Base-by-base conservation (phyloP, 2,329 filamentous ascomycete species). In the Berkeleyomyces basicola region DNA sequence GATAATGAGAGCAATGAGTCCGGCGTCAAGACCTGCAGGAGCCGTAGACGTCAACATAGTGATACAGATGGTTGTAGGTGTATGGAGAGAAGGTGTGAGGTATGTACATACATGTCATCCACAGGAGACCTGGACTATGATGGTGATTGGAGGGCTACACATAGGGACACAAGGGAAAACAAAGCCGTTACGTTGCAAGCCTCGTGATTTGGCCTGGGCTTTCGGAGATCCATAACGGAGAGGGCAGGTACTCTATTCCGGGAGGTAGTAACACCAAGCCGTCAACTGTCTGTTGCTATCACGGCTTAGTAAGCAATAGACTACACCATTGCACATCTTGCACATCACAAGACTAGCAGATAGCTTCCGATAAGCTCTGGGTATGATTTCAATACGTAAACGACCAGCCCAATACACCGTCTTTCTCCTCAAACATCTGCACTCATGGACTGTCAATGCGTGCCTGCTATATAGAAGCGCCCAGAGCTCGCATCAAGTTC, bases 401-500 rank as follows among this genome's bases (percentile, higher is more conserved):
- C 37, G 37, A 39, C 33, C 37, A 11, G 59, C 36, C 58, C 31
- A 55, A 6, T 9, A 7, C 42, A 11, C 31, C 51, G 36, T 33
- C 39, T n/a, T 43, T 51, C 7, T 36, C 6, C 47, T 67, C 64
- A 72, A 39, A 70, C 67, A 44, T 69, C 65, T 51, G 69, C 69
- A 57, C 71, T 76, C 47, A 80, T 68, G 14, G 39, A 55, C 16
- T 31, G 36, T 55, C 51, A 55, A 3, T n/a, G n/a, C n/a, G 33
- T 4, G 10, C 4, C 51, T 36, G 11, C 33, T 55, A 55, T 39
- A 55, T 55, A 23, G 51, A n/a, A 31, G 51, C 51, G 36, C 51
- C 51, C 10, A 55, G 51, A 37, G 79, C 82, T 66, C 79, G 78
- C 58, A 78, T 72, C 14, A 86, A 73, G 63, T 82, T 82, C 61